phyloP scores from a whole-genome alignment of 129 eudicot species.

The Flaveria ramosissima region DNA sequence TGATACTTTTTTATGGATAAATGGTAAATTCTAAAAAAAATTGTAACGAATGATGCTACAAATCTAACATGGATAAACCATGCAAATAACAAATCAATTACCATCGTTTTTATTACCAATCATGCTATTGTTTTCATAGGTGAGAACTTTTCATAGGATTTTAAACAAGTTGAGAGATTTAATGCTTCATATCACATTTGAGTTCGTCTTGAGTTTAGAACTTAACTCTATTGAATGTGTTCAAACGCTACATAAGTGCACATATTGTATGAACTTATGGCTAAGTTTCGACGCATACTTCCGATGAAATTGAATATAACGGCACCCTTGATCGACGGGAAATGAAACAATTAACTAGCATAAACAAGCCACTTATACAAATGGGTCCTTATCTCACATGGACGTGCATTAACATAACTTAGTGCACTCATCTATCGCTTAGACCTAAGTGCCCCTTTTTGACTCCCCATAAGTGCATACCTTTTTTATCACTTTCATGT shows the following conservation, averaged over 20 bases:
- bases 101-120: too few relatives aligned
- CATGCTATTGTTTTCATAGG: background rate
- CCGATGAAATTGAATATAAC: background rate
- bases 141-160: background rate
- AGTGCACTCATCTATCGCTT: slow-evolving; percentile 39
- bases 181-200: background rate
- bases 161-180: background rate
- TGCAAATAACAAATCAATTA: too few relatives aligned
- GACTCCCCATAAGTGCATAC: background rate
- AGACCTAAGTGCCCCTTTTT: slow-evolving; percentile 31
- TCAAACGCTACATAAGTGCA: background rate
- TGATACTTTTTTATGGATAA: background rate
- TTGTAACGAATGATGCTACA: too few relatives aligned
- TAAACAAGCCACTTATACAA: background rate
- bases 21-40: too few relatives aligned
- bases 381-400: slow-evolving; percentile 52
- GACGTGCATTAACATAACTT: slow-evolving; percentile 29
- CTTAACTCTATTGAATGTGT: background rate
- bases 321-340: background rate
- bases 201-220: background rate
- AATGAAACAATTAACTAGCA: background rate
- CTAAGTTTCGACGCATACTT: background rate
- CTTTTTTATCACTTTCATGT: slow-evolving; percentile 8
- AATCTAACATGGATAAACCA: too few relatives aligned
- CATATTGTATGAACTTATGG: background rate